Conservation (phyloP, 257 asterid genomes). For the Solanum verrucosum region DNA sequence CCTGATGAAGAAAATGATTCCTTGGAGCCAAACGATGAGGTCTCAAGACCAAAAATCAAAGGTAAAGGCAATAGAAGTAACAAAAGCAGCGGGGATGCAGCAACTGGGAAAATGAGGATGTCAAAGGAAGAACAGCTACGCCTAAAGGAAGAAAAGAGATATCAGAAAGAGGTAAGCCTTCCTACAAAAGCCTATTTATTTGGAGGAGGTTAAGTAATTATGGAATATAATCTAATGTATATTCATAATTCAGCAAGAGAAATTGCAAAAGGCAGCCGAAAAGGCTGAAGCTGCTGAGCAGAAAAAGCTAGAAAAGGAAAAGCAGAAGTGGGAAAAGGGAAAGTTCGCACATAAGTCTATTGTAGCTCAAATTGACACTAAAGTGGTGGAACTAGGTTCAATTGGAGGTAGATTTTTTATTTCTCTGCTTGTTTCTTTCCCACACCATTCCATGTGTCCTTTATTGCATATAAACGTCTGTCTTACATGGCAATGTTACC, state of each 20-base stretch:
- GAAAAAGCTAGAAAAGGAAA: slow-evolving; percentile 60
- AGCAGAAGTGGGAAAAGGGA: slow-evolving; percentile 88
- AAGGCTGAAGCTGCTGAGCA: slow-evolving; percentile 84
- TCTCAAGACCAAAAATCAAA: slow-evolving; percentile 20
- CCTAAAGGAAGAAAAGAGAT: slow-evolving; percentile 70
- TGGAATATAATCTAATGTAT: slow-evolving; percentile 6
- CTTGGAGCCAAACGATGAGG: slow-evolving; percentile 15
- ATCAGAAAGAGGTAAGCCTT: slow-evolving; percentile 61
- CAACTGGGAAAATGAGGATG: slow-evolving; percentile 28
- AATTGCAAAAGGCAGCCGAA: slow-evolving; percentile 67
- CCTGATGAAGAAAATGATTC: slow-evolving; percentile 21
- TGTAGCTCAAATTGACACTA: slow-evolving; percentile 80
- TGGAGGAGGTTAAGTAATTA: background rate
- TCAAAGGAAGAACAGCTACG: slow-evolving; percentile 74
- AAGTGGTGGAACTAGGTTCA: slow-evolving; percentile 70
- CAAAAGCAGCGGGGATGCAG: slow-evolving; percentile 24
- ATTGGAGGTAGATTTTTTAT: slow-evolving; percentile 54
- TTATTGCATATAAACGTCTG: background rate
- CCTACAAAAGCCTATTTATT: background rate
- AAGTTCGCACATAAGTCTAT: slow-evolving; percentile 74
- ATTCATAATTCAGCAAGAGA: slow-evolving; percentile 53
- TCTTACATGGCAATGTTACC: background rate
- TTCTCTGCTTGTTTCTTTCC: background rate
- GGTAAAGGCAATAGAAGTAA: slow-evolving; percentile 19
- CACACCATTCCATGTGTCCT: background rate